Conservation (phyloP, 2,329 filamentous ascomycete species). For the Colletotrichum plurivorum region DNA sequence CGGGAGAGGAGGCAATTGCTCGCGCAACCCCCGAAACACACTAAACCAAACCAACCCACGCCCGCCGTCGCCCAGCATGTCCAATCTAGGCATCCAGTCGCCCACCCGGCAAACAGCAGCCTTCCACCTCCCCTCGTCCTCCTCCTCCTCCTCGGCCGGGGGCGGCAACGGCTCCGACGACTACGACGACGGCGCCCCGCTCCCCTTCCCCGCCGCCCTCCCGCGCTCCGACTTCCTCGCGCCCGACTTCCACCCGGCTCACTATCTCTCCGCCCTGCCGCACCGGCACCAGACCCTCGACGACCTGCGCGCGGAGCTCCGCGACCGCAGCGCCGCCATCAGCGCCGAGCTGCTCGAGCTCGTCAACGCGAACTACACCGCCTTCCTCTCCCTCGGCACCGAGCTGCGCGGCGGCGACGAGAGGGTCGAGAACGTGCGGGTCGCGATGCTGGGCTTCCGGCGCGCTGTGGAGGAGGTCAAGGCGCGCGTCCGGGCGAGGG, state of each 20-base stretch:
- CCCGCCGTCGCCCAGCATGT: conserved; percentile 34
- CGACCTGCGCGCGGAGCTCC: conserved; percentile 88
- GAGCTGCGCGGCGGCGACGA: conserved; percentile 91
- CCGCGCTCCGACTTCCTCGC: conserved; percentile 86
- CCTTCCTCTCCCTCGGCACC: conserved; percentile 87
- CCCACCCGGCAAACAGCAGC: conserved; percentile 41
- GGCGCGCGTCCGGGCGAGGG: conserved; percentile 73
- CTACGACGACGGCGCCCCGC: conserved; percentile 71
- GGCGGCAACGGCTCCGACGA: conserved; percentile 54
- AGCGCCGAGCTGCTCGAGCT: conserved; percentile 91
- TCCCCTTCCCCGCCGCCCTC: conserved; percentile 91
- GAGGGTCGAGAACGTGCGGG: conserved; percentile 88
- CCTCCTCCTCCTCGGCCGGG: conserved; percentile 54
- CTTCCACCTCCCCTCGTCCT: conserved; percentile 60
- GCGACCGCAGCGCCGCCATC: conserved; percentile 83
- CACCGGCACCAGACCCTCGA: conserved; percentile 96
- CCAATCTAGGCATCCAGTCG: conserved; percentile 45
- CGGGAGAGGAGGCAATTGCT: conserved; percentile 8
- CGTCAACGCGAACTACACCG: conserved; percentile 94
- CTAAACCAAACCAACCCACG: neutral
- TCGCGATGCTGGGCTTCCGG: conserved; percentile 88
- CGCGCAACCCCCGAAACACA: conserved; percentile 40
- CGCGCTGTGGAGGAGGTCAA: conserved; percentile 85
- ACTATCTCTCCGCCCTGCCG: conserved; percentile 84
- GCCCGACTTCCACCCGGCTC: conserved; percentile 81